A percentile compares a stretch with the other conserved stretches of the same genome.
These are phyloP conservation scores for Lactuca saligna DNA, from an alignment of 129 eudicot genomes.

Conservation along the genomic window DNA sequence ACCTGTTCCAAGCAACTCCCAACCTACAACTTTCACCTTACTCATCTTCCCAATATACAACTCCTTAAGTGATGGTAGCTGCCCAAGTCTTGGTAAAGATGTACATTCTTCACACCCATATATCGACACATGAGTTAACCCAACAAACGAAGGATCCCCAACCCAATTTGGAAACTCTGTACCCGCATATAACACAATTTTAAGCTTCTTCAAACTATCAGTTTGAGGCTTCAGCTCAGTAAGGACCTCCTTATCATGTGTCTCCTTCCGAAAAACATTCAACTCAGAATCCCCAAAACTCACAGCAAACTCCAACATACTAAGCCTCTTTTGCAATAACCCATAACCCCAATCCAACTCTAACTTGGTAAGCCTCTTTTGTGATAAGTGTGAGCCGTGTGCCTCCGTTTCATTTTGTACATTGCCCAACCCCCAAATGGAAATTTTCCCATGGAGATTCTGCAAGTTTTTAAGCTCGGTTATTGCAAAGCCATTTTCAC, in stretches of 20 bases:
- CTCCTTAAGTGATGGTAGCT: conserved; percentile 35
- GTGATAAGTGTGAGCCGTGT: conserved; percentile 28
- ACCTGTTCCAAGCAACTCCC: conserved; percentile 25
- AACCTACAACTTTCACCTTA: conserved; percentile 30
- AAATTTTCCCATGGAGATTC: conserved; percentile 22
- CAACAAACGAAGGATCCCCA: too few relatives aligned
- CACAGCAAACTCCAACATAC: too few relatives aligned
- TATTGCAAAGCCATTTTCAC: conserved; percentile 14
- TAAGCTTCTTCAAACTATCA: conserved; percentile 1
- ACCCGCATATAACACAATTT: too few relatives aligned
- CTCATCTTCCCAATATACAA: conserved; percentile 6
- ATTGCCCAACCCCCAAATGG: conserved; percentile 28
- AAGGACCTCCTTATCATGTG: neutral
- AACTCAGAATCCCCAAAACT: neutral
- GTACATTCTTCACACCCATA: neutral
- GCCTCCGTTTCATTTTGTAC: conserved; percentile 29
- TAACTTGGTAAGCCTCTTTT: conserved; percentile 27
- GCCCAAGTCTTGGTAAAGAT: conserved; percentile 35
- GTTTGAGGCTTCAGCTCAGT: conserved; percentile 24
- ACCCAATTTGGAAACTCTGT: too few relatives aligned
- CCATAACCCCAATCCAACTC: conserved; percentile 37
- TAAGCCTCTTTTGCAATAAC: conserved; percentile 33
- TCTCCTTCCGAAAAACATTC: neutral
- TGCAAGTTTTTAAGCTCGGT: neutral
- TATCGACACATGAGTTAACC: neutral